Evolutionary conservation across 164 flowering plant genomes (phyloP), one percentile per base, ranked within the genome.

Genomic region (Liquidambar formosana): DNA sequence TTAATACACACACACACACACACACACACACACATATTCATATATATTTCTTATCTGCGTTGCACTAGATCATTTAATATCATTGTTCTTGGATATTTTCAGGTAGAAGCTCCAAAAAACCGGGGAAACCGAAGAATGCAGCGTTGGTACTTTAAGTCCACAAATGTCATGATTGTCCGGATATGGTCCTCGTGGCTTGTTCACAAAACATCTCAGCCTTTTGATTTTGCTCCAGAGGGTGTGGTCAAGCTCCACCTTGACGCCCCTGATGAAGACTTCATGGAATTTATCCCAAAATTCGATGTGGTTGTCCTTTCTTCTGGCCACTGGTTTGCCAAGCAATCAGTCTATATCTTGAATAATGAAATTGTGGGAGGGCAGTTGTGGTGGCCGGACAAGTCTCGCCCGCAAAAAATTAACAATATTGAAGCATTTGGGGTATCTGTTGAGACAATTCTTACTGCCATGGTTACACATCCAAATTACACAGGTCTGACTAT

Each of bases 101-200:
- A 94, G 99, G 96, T 80, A 44, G 99, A 94, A 85, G 89, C 61
- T 69, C 99, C 99, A 8, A 83, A 72, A 71, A 94, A 92, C 67
- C 80, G 93, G 45, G 99, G 97, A 8, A 91, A 82, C 77, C 66
- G 72, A n/a, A 85, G 61, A 79, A 92, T 91, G 97, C 97, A 91
- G 26, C 83, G 97, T 12, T 94, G 90, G 86, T 84, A 51, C 70
- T 94, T 94, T 75, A 78, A 63, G 79, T 94, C 99, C 38, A 79
- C 84, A 25, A 77, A 84, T 45, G 83, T 82, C 5, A 83, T 63
- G 78, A 86, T 94, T 59, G 85, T 87, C 33, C 90, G 99, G 27
- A 87, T 91, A 68, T 94, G 99, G 99, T 92, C 99, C 49, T 92
- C 97, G 44, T 94, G 99, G 99, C 97, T 94, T 25, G 92, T 92